These are phyloP conservation scores for Tieghemostelium lacteum DNA, from an alignment of 78 protist species.

Conservation along the genomic window DNA sequence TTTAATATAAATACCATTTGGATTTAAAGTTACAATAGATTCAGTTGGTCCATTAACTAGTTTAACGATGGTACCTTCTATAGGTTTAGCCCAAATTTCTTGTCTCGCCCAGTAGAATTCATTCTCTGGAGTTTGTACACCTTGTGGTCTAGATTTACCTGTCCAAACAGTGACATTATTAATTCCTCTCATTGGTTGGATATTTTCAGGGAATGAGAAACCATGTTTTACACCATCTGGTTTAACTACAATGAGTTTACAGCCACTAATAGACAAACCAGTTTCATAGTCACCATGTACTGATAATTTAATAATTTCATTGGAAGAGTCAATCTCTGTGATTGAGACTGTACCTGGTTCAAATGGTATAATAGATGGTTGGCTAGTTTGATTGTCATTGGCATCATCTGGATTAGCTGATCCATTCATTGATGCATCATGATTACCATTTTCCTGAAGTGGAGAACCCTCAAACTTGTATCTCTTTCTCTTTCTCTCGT, in stretches of 20 bases:
- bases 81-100: slow-evolving; percentile 36
- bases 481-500: slow-evolving; percentile 19
- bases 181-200: slow-evolving; percentile 48
- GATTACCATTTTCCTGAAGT: not conserved
- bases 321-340: not conserved
- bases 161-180: slow-evolving; percentile 27
- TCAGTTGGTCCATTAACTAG: slow-evolving; percentile 12
- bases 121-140: slow-evolving; percentile 8
- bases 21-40: not conserved
- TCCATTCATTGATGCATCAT: not conserved
- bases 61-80: slow-evolving; percentile 53
- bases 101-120: slow-evolving; percentile 50
- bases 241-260: slow-evolving; percentile 27
- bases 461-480: not conserved
- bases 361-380: not conserved
- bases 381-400: not conserved
- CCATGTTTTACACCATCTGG: slow-evolving; percentile 26
- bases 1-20: slow-evolving; percentile 27
- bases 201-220: slow-evolving; percentile 66
- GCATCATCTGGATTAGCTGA: not conserved
- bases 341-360: slow-evolving; percentile 17
- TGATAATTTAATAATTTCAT: slow-evolving; percentile 22
- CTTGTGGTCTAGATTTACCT: slow-evolving; percentile 28
- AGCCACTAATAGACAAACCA: slow-evolving; percentile 35
- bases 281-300: slow-evolving; percentile 34